Percentiles rank a stretch among this genome's conserved stretches.
These are phyloP conservation scores for Aspergillus sergii DNA, from an alignment of 2,329 filamentous ascomycete species.

Conservation along the genomic window DNA sequence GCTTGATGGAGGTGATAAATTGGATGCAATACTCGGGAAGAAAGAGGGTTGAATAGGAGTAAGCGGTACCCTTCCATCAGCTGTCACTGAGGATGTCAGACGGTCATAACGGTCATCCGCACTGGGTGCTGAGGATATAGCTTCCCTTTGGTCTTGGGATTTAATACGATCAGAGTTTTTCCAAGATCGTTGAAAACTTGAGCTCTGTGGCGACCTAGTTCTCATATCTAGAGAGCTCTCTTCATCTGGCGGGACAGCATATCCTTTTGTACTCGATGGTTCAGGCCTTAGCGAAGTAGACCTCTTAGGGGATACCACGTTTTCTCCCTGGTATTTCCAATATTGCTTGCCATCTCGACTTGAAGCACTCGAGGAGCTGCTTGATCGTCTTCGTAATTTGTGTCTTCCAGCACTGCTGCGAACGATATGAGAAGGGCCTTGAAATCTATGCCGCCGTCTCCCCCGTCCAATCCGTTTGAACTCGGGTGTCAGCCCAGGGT, in stretches of 20 bases:
- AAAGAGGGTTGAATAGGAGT: conserved; percentile 45
- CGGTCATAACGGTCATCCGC: conserved; percentile 33
- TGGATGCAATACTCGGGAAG: conserved; percentile 63
- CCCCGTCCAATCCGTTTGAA: conserved; percentile 58
- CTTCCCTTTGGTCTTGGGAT: conserved; percentile 55
- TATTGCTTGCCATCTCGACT: conserved; percentile 39
- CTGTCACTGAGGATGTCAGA: conserved; percentile 45
- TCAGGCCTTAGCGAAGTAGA: conserved; percentile 10
- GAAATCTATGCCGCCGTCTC: conserved; percentile 63
- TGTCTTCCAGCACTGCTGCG: conserved; percentile 60
- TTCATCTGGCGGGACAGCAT: neutral
- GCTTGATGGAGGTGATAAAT: conserved; percentile 65
- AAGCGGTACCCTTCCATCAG: conserved; percentile 48
- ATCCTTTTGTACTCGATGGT: neutral
- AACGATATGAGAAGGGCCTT: conserved; percentile 58
- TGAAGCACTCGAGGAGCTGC: conserved; percentile 60
- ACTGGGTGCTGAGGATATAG: conserved; percentile 59
- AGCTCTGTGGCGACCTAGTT: neutral
- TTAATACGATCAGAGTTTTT: conserved; percentile 46
- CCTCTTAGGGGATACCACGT: conserved; percentile 5
- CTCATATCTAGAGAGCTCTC: neutral
- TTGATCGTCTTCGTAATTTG: conserved; percentile 56
- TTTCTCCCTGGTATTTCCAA: conserved; percentile 10
- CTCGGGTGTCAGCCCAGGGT: conserved; percentile 31
- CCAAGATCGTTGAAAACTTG: neutral